Base-by-base conservation (phyloP, 2,329 filamentous ascomycete genomes). In the Colletotrichum tabaci region DNA sequence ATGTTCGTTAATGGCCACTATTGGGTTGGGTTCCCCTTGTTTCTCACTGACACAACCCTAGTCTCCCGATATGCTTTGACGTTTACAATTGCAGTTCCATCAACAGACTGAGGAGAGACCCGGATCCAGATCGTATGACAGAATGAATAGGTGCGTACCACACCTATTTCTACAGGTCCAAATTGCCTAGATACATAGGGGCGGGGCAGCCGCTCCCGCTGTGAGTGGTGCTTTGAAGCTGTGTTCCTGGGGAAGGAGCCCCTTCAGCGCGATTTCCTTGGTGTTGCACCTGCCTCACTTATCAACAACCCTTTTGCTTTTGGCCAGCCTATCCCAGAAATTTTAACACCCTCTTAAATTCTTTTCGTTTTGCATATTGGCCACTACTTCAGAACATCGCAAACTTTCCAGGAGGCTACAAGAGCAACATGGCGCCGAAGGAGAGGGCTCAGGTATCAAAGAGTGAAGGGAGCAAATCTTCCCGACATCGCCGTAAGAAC, bases 381-480 rank as follows among this genome's bases (percentile, higher is more conserved):
- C 16, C 5, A 47, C 3, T 16, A 3, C 13, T 47, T 7, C 9
- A 53, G 44, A 15, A 12, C 10, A 46, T 15, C 40, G 26, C 26
- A 12, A 21, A 21, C 16, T 40, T 42, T 55, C 18, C 58, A 23
- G 46, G 13, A 56, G 38, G 26, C 50, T 8, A 21, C 69, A 30
- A 42, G 46, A 47, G 18, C n/a, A 56, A 23, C 12, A 72, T 72
- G 69, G 38, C 40, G 35, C 66, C 40, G 13, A 69, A 50, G 30
- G 65, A 60, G 15, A 49, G n/a, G 23, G 38, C 42, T 55, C 35
- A 5, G 23, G 21, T 40, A n/a, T 38, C 38, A 16, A 55, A 44
- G 40, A 53, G 15, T 38, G 56, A 44, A 30, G 66, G 40, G 35
- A 16, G 30, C 8, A 60, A 56, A 12, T 26, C 47, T 16, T 50